Conservation (phyloP, 2,329 filamentous ascomycete genomes). For the Beauveria sp. region DNA sequence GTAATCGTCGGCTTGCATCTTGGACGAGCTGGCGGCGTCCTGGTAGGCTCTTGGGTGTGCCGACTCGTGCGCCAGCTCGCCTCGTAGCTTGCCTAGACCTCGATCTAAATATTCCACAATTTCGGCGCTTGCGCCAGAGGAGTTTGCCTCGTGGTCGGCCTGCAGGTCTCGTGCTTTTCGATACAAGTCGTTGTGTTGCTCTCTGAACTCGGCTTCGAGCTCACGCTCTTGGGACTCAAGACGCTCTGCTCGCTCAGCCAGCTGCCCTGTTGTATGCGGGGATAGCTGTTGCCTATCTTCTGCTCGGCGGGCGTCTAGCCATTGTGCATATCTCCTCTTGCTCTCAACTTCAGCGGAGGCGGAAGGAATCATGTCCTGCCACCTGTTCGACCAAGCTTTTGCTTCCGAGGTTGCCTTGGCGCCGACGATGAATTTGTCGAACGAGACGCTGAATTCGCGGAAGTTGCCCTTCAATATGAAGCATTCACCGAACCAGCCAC, state of each 20-base stretch:
- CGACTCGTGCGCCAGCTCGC: conserved; percentile 3
- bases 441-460: conserved; percentile 45
- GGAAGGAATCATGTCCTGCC: conserved; percentile 11
- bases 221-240: conserved; percentile 38
- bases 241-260: conserved; percentile 31
- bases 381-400: conserved; percentile 30
- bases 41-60: neutral
- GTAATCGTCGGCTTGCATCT: conserved; percentile 24
- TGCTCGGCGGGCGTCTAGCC: conserved; percentile 34
- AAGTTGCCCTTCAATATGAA: conserved; percentile 51
- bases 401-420: conserved; percentile 33
- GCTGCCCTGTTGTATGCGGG: conserved; percentile 30
- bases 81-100: conserved; percentile 37
- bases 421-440: conserved; percentile 41
- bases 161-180: conserved; percentile 33
- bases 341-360: conserved; percentile 19
- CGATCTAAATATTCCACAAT: conserved; percentile 42
- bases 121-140: conserved; percentile 36
- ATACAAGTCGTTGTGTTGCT: conserved; percentile 37
- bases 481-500: conserved; percentile 42
- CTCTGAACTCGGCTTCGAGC: conserved; percentile 42
- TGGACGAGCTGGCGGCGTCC: conserved; percentile 19
- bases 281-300: conserved; percentile 33
- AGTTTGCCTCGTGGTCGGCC: conserved; percentile 20
- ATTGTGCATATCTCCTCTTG: conserved; percentile 34